Evolutionary conservation across 148 eudicot species (phyloP), one percentile per base, ranked within the genome.

Genomic region (Polygonum aviculare): DNA sequence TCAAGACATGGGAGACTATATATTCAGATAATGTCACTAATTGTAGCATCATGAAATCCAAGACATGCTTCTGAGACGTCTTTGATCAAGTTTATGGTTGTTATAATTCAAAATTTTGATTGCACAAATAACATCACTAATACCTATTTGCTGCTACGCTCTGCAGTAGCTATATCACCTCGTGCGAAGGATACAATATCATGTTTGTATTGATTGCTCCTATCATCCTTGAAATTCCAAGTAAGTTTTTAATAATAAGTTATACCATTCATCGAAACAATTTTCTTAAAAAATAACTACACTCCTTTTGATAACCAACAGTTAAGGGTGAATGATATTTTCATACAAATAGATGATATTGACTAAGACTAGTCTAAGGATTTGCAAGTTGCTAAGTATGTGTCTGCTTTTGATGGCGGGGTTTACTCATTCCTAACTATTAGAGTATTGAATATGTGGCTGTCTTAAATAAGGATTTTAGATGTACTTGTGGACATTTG

Each of bases 121-220:
- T 19, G 62, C n/a, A 44, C 10, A 74, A 36, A 72, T 70, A 75
- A 76, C 63, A 79, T 75, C 38, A 59, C 69, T 51, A 67, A 69
- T 94, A 90, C 97, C 98, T 95, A 96, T 79, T 89, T 95, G 80
- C 97, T 95, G 85, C 96, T 95, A 51, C 97, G 93, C 77, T 89
- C 92, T 39, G 96, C 88, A 21, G 96, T 87, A 72, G 90, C 83
- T 75, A 95, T 95, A 83, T 92, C 84, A 76, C 98, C 98, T 84
- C 81, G 90, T 51, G 91, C 98, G 80, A 95, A 92, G 78, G 98
- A 95, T 77, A 95, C 98, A 49, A 95, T 78, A 49, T 95, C 97
- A 73, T 92, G 97, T 81, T 92, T 90, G 75, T 92, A 93, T 73
- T 90, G 97, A 85, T 92, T 91, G 79, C 86, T 83, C 16, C 88